Percentiles rank a stretch among this genome's conserved stretches.
Conservation (phyloP, 139 green algal genomes). For the Astrephomene gubernaculifera region DNA sequence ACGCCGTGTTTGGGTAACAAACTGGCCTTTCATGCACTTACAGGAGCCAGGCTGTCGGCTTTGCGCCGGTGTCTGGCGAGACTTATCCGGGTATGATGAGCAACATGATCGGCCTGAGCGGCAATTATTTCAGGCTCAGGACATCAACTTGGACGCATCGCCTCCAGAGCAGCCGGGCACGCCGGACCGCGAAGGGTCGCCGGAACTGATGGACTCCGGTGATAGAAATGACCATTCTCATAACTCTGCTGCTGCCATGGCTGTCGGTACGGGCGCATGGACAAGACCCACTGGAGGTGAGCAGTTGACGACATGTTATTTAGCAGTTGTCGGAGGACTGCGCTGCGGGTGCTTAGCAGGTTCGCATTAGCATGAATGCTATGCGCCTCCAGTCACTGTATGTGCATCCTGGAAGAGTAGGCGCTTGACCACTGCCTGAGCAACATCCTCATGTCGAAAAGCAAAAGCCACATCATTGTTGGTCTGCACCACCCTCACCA, state of each 20-base stretch:
- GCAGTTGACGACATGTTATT: too few species aligned
- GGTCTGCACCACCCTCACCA: too few species aligned
- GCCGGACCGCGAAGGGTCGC: not conserved
- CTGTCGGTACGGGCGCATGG: not conserved
- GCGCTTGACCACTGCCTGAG: too few species aligned
- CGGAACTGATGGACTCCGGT: not conserved
- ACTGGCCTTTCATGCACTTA: not conserved
- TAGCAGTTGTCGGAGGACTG: too few species aligned
- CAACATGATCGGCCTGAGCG: not conserved
- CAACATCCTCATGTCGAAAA: too few species aligned
- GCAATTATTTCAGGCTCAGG: not conserved
- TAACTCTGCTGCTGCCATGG: not conserved
- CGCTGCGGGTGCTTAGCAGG: too few species aligned
- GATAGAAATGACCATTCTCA: not conserved
- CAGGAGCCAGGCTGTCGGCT: not conserved
- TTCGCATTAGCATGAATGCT: too few species aligned
- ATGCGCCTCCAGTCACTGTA: too few species aligned
- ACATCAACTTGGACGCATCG: not conserved
- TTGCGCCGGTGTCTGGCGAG: constrained; percentile 10
- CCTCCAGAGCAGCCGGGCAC: constrained; percentile 8
- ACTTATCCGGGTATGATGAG: not conserved
- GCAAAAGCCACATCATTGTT: too few species aligned
- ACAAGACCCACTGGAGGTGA: too few species aligned
- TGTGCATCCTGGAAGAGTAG: too few species aligned
- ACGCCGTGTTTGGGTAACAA: not conserved